These are phyloP conservation scores for Escovopsis sp. DNA, from an alignment of 2,329 filamentous ascomycete genomes.

Conservation along the genomic window DNA sequence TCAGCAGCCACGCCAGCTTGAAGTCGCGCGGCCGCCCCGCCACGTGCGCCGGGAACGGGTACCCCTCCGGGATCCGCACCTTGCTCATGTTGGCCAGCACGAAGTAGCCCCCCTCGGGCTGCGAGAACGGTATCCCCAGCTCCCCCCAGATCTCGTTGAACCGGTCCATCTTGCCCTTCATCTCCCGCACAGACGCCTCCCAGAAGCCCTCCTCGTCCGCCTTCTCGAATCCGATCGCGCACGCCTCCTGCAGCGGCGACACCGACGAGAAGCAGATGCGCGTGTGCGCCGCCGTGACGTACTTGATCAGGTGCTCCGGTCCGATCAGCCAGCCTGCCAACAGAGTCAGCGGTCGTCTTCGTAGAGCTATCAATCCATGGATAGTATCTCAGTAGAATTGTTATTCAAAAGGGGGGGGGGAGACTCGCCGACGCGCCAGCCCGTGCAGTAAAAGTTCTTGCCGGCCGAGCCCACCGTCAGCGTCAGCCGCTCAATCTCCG, in stretches of 20 bases:
- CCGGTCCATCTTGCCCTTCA: conserved; percentile 74
- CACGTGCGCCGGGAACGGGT: conserved; percentile 82
- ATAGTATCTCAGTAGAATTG: too few species aligned
- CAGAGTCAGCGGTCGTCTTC: conserved; percentile 1
- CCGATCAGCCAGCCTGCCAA: conserved; percentile 71
- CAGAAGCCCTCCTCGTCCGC: conserved; percentile 79
- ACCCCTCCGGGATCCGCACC: conserved; percentile 68
- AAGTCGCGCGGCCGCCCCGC: conserved; percentile 80
- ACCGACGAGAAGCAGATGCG: conserved; percentile 93
- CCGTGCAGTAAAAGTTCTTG: conserved; percentile 97
- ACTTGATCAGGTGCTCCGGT: conserved; percentile 73
- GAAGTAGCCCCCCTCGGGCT: conserved; percentile 95
- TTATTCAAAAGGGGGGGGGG: too few species aligned
- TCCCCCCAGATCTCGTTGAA: conserved; percentile 77
- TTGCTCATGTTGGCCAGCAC: conserved; percentile 87
- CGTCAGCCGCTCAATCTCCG: conserved; percentile 76
- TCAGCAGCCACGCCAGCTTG: conserved; percentile 90
- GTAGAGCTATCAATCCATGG: not conserved
- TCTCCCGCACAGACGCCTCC: conserved; percentile 67
- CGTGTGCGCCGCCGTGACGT: conserved; percentile 85
- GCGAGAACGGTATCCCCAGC: conserved; percentile 65
- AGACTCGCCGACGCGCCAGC: conserved; percentile 63
- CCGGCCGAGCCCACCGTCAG: conserved; percentile 90
- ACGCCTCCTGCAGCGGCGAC: conserved; percentile 85
- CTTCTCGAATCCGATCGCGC: conserved; percentile 84